Base-by-base conservation (phyloP, 805 yeast species). In the Wickerhamiella sergipiensis region DNA sequence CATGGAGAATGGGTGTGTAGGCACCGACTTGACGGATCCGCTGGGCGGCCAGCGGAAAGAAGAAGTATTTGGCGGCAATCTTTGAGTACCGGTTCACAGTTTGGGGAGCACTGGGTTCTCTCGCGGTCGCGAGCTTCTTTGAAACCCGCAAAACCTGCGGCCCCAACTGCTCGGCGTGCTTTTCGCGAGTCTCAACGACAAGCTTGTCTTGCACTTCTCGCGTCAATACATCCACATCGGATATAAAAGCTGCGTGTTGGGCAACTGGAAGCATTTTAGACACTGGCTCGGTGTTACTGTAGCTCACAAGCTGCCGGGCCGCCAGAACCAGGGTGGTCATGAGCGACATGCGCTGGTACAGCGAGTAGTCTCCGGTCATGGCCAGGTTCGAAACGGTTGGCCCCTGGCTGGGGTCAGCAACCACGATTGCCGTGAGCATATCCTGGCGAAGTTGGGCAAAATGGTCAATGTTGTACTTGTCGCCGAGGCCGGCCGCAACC, bases 251-350 rank as follows among this genome's bases (percentile, higher is more conserved):
- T 7, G 63, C 51, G 54, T 80, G 86, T 18, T 74, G 62, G 1
- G 60, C 59, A 0, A 64, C 64, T 0, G 85, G 83, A 18, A 82
- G 67, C 52, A 71, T 67, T 1, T 75, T 57, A 0, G 75, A 65
- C 47, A 72, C 71, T 10, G 54, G 48, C 22, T 53, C 67, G 10
- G 67, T 63, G 1, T 72, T 63, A n/a, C 62, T 70, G 61, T 82
- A 90, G 0, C 88, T 90, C 44, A 83, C 69, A 9, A 88, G 69
- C 55, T 84, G 87, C 53, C 95, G 66, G 0, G 88, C 86, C 2
- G 85, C 77, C 22, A 88, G 66, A 0, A 89, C 81, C 12, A 86
- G 61, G 0, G 85, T 68, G 4, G 89, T 77, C 18, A 92, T 64
- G 8, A 89, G 70, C 26, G 77, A 67, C 67, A 89, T 71, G 46